Evolutionary conservation across 2,329 filamentous ascomycete genomes (phyloP), one percentile per base, ranked within the genome.

Genomic region (Cercospora brassicicola): DNA sequence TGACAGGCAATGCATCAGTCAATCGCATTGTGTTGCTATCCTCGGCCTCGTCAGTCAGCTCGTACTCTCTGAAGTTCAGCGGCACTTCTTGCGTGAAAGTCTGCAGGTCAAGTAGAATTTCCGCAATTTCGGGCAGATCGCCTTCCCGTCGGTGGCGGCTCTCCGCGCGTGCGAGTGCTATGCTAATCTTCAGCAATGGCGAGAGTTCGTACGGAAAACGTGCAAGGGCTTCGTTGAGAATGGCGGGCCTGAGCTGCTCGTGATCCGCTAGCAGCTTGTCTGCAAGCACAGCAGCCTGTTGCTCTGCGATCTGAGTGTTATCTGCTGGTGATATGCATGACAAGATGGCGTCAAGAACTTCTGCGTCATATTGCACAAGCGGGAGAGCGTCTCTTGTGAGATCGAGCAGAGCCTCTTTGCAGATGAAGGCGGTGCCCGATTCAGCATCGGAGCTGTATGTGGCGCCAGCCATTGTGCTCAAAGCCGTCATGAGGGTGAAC

Each of bases 201-300:
- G 89, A 80, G 57, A 92, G 89, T 79, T 97, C 94, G 78, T 92
- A 94, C 0, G 94, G 94, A 76, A 93, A 97, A 65, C 94, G 89
- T 68, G 87, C 86, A 53, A 90, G 85, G 6, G 94, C 89, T 76
- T 91, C 87, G 60, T 87, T 83, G 33, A 96, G 87, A 69, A 91
- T 79, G 18, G 79, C 78, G 30, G 82, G 83, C 75, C 90, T 83
- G 18, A 93, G 79, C 6, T 83, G 69, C 36, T 77, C 75, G 20
- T 83, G 78, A 70, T 91, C 87, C 18, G 84, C 80, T 26, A 89
- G 79, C 70, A 90, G 87, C 20, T 81, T 80, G n/a, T 79, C 78
- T n/a, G 81, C 78, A 74, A 86, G 68, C 9, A 65, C 63, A 60
- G 64, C 60, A 28, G 65, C 60, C n/a, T 72, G 68, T 31, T 69